phyloP scores from a whole-genome alignment of 1,284 basidiomycete genomes.

The Rhodotorula sp. region DNA sequence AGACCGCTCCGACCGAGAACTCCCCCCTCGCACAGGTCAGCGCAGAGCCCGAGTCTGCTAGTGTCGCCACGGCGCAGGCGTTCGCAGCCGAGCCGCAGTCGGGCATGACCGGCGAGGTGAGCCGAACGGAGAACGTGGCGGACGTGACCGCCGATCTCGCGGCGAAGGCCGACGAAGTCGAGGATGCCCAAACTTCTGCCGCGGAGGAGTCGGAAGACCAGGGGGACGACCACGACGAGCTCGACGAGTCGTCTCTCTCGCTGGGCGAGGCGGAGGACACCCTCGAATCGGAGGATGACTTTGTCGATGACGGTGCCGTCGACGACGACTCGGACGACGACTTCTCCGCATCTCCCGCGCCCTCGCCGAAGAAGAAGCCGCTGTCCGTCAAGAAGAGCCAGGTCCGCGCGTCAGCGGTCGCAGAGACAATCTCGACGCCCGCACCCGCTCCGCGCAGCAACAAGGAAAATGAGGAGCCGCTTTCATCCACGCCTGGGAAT shows the following conservation, averaged over 20 bases:
- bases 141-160: background rate
- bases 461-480: slow-evolving; percentile 12
- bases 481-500: background rate
- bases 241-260: background rate
- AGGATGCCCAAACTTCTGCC: background rate
- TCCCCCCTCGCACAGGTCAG: too few relatives aligned
- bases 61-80: too few relatives aligned
- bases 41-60: too few relatives aligned
- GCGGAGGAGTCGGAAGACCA: background rate
- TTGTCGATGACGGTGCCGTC: background rate
- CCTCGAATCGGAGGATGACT: background rate
- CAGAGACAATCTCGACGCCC: too few relatives aligned
- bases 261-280: background rate
- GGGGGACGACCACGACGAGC: background rate
- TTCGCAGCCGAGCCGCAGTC: too few relatives aligned
- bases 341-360: background rate
- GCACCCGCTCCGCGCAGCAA: background rate
- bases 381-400: background rate
- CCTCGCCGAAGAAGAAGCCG: background rate
- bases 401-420: too few relatives aligned
- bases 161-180: background rate
- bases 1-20: too few relatives aligned
- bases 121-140: too few relatives aligned
- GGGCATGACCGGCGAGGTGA: too few relatives aligned
- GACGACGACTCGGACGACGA: background rate